phyloP scores from a whole-genome alignment of 176 grass and related monocot species.

The Metroxylon sagu region DNA sequence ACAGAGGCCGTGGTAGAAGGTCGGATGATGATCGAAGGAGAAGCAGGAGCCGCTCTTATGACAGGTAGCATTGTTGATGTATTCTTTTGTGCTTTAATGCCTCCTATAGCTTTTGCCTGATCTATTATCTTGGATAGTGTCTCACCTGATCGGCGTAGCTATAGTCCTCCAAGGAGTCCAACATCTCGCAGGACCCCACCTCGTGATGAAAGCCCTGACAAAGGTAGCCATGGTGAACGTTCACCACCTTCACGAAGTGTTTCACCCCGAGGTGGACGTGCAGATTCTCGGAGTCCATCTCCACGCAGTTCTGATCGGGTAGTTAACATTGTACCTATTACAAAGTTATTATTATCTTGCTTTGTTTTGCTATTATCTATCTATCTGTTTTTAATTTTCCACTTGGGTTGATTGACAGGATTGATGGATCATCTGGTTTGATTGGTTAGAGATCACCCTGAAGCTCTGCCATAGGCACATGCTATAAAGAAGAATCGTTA shows the following conservation, averaged over 20 bases:
- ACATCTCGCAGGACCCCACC: slow-evolving; percentile 33
- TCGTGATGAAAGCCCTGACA: slow-evolving; percentile 24
- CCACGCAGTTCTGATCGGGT: slow-evolving; percentile 18
- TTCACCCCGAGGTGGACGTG: slow-evolving; percentile 15
- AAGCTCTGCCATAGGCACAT: no score
- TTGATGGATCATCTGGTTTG: no score
- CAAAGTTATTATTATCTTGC: background rate
- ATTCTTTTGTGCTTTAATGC: background rate
- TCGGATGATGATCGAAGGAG: slow-evolving; percentile 11
- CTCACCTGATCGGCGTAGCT: slow-evolving; percentile 29
- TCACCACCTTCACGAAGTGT: slow-evolving; percentile 15
- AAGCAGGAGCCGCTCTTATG: slow-evolving; percentile 10
- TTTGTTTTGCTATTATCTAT: background rate
- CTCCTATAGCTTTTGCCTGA: background rate
- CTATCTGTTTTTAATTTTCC: no score
- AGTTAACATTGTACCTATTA: background rate
- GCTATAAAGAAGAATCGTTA: background rate
- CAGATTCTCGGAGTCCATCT: slow-evolving; percentile 20
- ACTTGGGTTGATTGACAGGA: no score
- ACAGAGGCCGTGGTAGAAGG: slow-evolving; percentile 49
- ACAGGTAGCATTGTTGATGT: background rate
- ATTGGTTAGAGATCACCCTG: no score
- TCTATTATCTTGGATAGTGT: slow-evolving; percentile 22
- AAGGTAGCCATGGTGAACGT: background rate
- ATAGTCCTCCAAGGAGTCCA: slow-evolving; percentile 49